Conservation (phyloP, 208 protist genomes). For the Leishmania amazonensis region DNA sequence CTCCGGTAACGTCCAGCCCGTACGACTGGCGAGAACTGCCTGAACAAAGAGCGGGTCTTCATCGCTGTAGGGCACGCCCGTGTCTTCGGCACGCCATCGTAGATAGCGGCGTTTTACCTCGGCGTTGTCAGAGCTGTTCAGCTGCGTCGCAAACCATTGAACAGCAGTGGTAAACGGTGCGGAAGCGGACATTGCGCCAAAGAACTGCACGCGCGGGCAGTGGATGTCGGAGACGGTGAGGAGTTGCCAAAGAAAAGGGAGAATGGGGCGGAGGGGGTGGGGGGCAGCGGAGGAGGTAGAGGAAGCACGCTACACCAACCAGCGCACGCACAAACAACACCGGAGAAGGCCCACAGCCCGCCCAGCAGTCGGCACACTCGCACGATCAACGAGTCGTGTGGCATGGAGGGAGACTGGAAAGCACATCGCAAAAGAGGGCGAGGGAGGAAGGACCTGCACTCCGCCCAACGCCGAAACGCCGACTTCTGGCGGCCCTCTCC, state of each 20-base stretch:
- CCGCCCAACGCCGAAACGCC: not conserved
- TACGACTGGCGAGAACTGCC: not conserved
- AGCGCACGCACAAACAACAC: not conserved
- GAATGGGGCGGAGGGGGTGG: not conserved
- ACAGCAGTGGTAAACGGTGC: slow-evolving; percentile 1
- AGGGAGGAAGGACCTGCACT: not conserved
- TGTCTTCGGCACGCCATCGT: slow-evolving; percentile 22
- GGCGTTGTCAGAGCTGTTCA: slow-evolving; percentile 55
- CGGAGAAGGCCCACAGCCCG: not conserved
- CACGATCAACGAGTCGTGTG: not conserved
- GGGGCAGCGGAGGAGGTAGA: not conserved
- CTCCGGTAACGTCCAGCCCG: slow-evolving; percentile 26
- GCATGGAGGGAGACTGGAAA: not conserved
- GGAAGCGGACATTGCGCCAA: slow-evolving; percentile 7
- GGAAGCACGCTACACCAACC: not conserved
- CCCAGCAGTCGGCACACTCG: not conserved
- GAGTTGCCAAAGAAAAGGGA: not conserved
- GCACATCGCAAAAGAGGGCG: not conserved
- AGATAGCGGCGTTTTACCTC: slow-evolving; percentile 66
- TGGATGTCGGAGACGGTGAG: not conserved
- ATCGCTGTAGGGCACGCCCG: not conserved
- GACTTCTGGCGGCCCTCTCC: not conserved
- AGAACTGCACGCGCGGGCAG: not conserved
- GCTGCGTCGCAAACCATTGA: slow-evolving; percentile 44
- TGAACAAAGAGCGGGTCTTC: slow-evolving; percentile 24